Evolutionary conservation across 306 rosid species (phyloP).

Genomic region (Prunus davidiana): DNA sequence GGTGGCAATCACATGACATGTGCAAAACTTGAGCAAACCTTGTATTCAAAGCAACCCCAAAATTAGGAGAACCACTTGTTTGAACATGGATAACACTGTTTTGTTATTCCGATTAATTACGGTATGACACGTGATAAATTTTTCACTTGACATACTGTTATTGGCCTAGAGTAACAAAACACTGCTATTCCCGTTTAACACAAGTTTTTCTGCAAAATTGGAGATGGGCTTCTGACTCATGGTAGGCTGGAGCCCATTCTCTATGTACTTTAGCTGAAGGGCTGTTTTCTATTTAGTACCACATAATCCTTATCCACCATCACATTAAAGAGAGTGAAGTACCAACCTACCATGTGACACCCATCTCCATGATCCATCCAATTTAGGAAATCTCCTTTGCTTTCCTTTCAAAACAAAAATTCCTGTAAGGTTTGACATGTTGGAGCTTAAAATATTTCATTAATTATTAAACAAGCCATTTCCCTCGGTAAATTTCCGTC

Average conservation of each 20-base stretch:
- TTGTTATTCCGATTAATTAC: rapidly evolving
- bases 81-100: not conserved
- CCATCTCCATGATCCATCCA: not conserved
- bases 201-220: not conserved
- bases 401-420: not conserved
- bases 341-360: not conserved
- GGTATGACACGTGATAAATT: no score
- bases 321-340: not conserved
- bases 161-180: rapidly evolving
- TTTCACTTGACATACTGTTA: not conserved
- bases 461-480: not conserved
- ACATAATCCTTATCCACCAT: not conserved
- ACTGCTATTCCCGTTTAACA: not conserved
- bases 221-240: not conserved
- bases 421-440: not conserved
- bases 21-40: not conserved
- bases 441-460: not conserved
- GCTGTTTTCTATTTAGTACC: not conserved
- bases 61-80: not conserved
- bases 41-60: constrained; percentile 3
- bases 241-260: not conserved
- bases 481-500: no score
- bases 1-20: not conserved
- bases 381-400: not conserved
- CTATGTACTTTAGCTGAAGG: not conserved